Percentiles rank a stretch among this genome's conserved stretches.
Evolutionary conservation across 257 asterid genomes (phyloP).

Genomic region (Solanum chiquidenum): DNA sequence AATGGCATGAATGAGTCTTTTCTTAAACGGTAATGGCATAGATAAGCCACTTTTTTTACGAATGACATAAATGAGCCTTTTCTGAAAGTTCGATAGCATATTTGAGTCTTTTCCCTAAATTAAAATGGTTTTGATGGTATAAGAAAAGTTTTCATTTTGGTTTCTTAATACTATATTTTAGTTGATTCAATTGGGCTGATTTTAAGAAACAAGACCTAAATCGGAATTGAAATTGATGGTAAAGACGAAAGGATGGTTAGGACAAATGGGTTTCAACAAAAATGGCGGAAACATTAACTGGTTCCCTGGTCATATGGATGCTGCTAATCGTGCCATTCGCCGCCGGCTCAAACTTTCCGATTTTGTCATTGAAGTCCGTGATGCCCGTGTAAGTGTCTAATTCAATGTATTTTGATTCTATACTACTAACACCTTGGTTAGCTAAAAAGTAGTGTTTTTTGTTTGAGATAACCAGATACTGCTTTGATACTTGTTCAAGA

Average conservation of each 20-base stretch:
- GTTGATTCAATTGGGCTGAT: background rate
- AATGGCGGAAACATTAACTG: conserved; percentile 35
- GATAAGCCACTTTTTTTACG: too few relatives aligned
- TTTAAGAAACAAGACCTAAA: background rate
- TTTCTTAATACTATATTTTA: background rate
- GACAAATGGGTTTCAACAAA: conserved; percentile 65
- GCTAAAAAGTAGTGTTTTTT: background rate
- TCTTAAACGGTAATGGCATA: too few relatives aligned
- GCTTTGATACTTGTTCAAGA: background rate
- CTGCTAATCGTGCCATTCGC: conserved; percentile 90
- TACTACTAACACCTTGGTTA: too few relatives aligned
- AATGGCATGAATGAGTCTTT: too few relatives aligned
- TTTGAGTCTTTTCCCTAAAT: too few relatives aligned
- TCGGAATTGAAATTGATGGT: background rate
- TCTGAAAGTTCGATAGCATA: too few relatives aligned
- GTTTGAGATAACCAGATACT: background rate
- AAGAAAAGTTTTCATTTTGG: background rate
- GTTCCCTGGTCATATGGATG: conserved; percentile 99
- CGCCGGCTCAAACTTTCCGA: conserved; percentile 83
- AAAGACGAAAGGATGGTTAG: conserved; percentile 37
- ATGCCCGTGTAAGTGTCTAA: conserved; percentile 53
- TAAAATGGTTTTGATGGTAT: too few relatives aligned
- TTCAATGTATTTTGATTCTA: background rate
- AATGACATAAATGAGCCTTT: too few relatives aligned
- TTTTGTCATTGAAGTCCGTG: conserved; percentile 88